Base-by-base conservation (phyloP, 1,284 basidiomycete genomes). In the Termitomyces sp. region DNA sequence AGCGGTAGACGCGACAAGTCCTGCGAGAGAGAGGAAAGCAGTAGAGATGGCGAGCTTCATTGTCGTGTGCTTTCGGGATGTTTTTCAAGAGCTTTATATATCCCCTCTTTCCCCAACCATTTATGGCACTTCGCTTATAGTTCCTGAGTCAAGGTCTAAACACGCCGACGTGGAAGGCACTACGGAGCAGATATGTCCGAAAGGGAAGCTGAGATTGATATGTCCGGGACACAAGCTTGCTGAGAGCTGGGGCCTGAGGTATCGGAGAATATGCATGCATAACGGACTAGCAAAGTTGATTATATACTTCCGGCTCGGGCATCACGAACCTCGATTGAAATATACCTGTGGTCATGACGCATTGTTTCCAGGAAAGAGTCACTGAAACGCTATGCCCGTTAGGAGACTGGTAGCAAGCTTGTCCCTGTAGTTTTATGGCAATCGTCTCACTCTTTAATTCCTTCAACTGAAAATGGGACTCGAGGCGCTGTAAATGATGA, bases 11-110 rank as follows among this genome's bases (percentile, higher is more conserved):
- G 36, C 44, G 8, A 47, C 57, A 15, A 58, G 43, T n/a, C 55
- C 42, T 13, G 48, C 52, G 26, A 58, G 44, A 12, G 57, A 53
- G 24, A 56, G 40, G 24, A 58, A 21, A 47, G 42, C 31, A 42
- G 54, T 34, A 17, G 48, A 43, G 39, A 53, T 36, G 33, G 48
- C 30, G 45, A 56, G 54, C 52, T 58, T 58, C 57, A 58, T 58
- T 19, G 30, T 44, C 15, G 28, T 13, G 33, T 19, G 26, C 2
- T 41, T 13, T 3, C 10, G 49, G 1, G 17, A 40, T 36, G 34
- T 21, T 38, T 8, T 10, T 48, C 46, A 41, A 31, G 38, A 21
- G 28, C 26, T 43, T 51, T 41, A 51, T 51, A 34, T 33, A 42
- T 12, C 8, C 9, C 19, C 31, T 1, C 33, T 10, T 26, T 7